Evolutionary conservation across 2,329 filamentous ascomycete species (phyloP).

Genomic region (Bipolaris gigantea): DNA sequence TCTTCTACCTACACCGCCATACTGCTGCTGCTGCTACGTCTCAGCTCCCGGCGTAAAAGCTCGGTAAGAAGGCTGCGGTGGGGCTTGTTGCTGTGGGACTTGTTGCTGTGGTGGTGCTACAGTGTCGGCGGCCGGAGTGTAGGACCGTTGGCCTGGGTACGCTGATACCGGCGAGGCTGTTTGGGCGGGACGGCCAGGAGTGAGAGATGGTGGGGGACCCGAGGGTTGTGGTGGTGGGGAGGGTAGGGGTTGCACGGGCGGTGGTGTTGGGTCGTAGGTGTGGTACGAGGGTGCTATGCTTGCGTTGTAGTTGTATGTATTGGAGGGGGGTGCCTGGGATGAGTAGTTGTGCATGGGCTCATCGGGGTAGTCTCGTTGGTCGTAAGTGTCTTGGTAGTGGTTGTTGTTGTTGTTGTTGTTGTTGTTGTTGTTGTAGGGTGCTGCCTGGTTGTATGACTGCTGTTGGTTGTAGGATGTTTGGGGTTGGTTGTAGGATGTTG

Average conservation of each 20-base stretch:
- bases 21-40: conserved; percentile 1
- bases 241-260: background rate
- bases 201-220: background rate
- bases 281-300: conserved; percentile 6
- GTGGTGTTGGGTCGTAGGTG: conserved; percentile 2
- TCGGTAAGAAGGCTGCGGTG: conserved; percentile 1
- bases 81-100: background rate
- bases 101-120: background rate
- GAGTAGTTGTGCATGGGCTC: conserved; percentile 1
- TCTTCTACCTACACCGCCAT: background rate
- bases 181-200: background rate
- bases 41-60: conserved; percentile 7
- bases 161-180: background rate
- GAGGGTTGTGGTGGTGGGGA: background rate
- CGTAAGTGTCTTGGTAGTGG: conserved; percentile 5
- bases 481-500: conserved; percentile 1
- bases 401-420: too few relatives aligned
- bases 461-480: background rate
- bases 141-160: conserved; percentile 6
- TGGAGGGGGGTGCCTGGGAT: conserved; percentile 4
- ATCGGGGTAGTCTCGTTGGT: conserved; percentile 10
- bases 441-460: conserved; percentile 15
- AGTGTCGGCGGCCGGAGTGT: conserved; percentile 3
- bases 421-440: conserved; percentile 13
- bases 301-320: conserved; percentile 2